phyloP scores from a whole-genome alignment of 78 protist genomes.

The Mastigamoeba balamuthi region DNA sequence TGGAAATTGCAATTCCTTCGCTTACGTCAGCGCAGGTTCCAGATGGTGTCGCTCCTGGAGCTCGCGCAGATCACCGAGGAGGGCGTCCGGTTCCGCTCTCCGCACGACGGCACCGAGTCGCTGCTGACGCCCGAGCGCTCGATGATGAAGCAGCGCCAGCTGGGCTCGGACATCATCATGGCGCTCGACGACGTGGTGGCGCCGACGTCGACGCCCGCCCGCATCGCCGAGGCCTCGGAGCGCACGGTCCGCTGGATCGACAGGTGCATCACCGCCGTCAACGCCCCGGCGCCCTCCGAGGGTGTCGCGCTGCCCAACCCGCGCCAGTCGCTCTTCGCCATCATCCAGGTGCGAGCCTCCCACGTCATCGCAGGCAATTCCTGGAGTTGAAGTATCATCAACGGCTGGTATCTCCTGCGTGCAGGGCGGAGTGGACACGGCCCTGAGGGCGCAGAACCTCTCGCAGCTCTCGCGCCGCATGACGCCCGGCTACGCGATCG shows the following conservation, averaged over 20 bases:
- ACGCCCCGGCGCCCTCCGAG: too few species aligned
- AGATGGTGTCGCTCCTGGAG: constrained; percentile 87
- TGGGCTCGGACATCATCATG: constrained; percentile 97
- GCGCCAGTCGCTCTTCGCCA: constrained; percentile 74
- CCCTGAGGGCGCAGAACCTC: constrained; percentile 48
- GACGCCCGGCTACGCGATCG: constrained; percentile 93
- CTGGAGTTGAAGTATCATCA: not conserved
- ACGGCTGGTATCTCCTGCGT: too few species aligned
- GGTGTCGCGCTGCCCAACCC: too few species aligned
- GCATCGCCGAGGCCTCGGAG: constrained; percentile 88
- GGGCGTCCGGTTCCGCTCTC: constrained; percentile 88
- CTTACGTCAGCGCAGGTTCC: too few species aligned
- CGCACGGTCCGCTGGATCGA: constrained; percentile 94
- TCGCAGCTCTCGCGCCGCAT: constrained; percentile 58
- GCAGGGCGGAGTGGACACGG: constrained; percentile 65
- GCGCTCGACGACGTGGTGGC: constrained; percentile 73
- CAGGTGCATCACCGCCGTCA: constrained; percentile 82
- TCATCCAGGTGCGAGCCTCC: constrained; percentile 69
- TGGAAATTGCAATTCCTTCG: too few species aligned
- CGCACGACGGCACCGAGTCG: constrained; percentile 80
- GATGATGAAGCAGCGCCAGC: constrained; percentile 77
- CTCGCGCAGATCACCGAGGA: constrained; percentile 83
- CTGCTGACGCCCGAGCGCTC: constrained; percentile 90
- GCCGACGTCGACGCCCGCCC: constrained; percentile 39
- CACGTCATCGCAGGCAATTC: not conserved